These are phyloP conservation scores for Fusarium euwallaceae DNA, from an alignment of 2,329 filamentous ascomycete genomes.

Conservation along the genomic window DNA sequence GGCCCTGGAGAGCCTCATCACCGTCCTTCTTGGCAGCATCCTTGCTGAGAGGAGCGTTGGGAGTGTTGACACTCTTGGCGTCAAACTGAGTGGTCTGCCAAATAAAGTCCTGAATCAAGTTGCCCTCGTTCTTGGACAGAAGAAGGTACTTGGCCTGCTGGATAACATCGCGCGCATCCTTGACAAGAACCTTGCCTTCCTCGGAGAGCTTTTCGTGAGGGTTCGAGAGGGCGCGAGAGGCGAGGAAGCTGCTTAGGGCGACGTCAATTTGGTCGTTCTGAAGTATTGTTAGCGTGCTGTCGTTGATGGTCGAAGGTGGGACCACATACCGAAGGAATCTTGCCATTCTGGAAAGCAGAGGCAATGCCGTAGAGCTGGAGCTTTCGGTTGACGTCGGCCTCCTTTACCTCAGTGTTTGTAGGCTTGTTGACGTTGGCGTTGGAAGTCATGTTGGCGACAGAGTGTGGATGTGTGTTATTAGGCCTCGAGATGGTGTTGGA, in stretches of 20 bases:
- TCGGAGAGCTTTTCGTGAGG: slow-evolving; percentile 83
- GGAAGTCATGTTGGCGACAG: slow-evolving; percentile 51
- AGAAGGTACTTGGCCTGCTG: slow-evolving; percentile 87
- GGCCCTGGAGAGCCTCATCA: slow-evolving; percentile 83
- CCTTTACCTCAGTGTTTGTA: slow-evolving; percentile 80
- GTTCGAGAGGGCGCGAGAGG: slow-evolving; percentile 75
- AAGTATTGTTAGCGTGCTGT: slow-evolving; percentile 5
- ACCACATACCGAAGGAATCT: slow-evolving; percentile 83
- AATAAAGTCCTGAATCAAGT: slow-evolving; percentile 95
- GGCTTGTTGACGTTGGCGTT: slow-evolving; percentile 76
- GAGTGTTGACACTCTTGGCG: slow-evolving; percentile 70
- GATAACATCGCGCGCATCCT: slow-evolving; percentile 83
- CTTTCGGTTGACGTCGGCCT: slow-evolving; percentile 91
- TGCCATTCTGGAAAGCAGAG: slow-evolving; percentile 86
- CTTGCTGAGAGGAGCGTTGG: slow-evolving; percentile 79
- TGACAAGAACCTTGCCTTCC: slow-evolving; percentile 84
- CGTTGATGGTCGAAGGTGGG: background rate
- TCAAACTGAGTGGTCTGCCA: slow-evolving; percentile 89
- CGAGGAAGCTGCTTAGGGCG: slow-evolving; percentile 88
- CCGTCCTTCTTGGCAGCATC: slow-evolving; percentile 85
- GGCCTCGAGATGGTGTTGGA: slow-evolving; percentile 19
- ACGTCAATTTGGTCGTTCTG: slow-evolving; percentile 97
- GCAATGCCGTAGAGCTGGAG: slow-evolving; percentile 95
- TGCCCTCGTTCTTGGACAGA: slow-evolving; percentile 94
- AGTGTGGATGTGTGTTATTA: slow-evolving; percentile 33